These are phyloP conservation scores for Erodium trifolium DNA, from an alignment of 441 rosid genomes.

Conservation along the genomic window DNA sequence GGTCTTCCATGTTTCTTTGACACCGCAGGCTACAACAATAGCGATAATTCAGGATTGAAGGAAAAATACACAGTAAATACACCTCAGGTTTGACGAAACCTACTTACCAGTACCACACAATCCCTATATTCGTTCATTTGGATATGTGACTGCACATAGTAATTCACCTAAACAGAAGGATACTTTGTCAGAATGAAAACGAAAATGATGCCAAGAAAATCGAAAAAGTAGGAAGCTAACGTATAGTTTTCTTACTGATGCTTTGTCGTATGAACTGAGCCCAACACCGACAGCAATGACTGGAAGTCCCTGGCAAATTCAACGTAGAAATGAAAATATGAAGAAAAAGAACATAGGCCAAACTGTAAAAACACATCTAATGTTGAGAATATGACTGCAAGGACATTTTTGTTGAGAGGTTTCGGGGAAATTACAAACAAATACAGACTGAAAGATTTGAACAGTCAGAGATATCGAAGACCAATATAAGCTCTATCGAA, in stretches of 20 bases:
- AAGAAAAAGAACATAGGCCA: not conserved
- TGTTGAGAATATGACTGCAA: no score
- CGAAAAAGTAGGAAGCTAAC: not conserved
- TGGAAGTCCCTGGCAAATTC: constrained; percentile 49
- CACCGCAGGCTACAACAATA: constrained; percentile 43
- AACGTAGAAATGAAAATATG: not conserved
- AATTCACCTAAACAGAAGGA: constrained; percentile 36
- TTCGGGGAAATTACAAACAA: not conserved
- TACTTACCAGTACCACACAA: constrained; percentile 52
- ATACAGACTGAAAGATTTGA: not conserved
- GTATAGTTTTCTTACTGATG: constrained; percentile 25
- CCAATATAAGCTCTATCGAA: not conserved
- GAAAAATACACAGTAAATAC: not conserved
- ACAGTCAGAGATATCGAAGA: not conserved
- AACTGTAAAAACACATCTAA: not conserved
- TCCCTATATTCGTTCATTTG: constrained; percentile 73
- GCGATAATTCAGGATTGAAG: constrained; percentile 10
- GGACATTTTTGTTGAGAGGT: not conserved
- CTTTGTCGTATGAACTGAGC: constrained; percentile 65
- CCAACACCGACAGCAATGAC: constrained; percentile 66
- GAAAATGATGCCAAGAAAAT: not conserved
- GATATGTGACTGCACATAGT: constrained; percentile 68
- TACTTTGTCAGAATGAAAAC: not conserved
- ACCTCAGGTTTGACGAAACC: constrained; percentile 3
- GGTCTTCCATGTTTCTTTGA: constrained; percentile 43